phyloP scores from a whole-genome alignment of 441 rosid genomes.

The Brassica hybrid region DNA sequence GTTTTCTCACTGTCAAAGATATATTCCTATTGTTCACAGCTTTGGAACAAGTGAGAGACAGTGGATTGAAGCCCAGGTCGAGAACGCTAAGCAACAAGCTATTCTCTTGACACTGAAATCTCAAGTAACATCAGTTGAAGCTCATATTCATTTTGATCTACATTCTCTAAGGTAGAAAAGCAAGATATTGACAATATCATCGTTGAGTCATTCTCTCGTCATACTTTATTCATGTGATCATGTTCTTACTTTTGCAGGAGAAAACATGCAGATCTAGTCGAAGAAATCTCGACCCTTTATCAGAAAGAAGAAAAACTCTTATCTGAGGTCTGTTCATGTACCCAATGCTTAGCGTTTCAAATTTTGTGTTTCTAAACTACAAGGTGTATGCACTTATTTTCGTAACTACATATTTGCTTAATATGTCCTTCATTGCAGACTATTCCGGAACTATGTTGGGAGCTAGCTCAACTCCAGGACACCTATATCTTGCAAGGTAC shows the following conservation, averaged over 20 bases:
- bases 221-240: constrained; percentile 12
- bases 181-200: constrained; percentile 2
- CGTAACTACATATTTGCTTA: constrained; percentile 24
- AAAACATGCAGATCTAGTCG: constrained; percentile 86
- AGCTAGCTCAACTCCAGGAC: constrained; percentile 94
- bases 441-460: constrained; percentile 97
- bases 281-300: constrained; percentile 85
- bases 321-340: constrained; percentile 70
- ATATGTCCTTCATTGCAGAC: constrained; percentile 54
- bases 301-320: constrained; percentile 86
- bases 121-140: constrained; percentile 94
- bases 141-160: constrained; percentile 96
- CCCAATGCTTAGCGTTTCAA: constrained; percentile 2
- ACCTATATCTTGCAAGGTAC: constrained; percentile 95
- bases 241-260: constrained; percentile 56
- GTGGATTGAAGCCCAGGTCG: constrained; percentile 99
- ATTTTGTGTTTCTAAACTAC: not conserved
- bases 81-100: constrained; percentile 98
- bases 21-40: constrained; percentile 51
- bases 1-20: constrained; percentile 1
- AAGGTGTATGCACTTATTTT: not conserved
- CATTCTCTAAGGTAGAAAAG: constrained; percentile 82
- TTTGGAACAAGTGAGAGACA: constrained; percentile 99
- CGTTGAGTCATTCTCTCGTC: not conserved
- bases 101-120: constrained; percentile 82